Evolutionary conservation across 805 yeast genomes (phyloP), one percentile per base, ranked within the genome.

Genomic region (Ogataea ramenticola): DNA sequence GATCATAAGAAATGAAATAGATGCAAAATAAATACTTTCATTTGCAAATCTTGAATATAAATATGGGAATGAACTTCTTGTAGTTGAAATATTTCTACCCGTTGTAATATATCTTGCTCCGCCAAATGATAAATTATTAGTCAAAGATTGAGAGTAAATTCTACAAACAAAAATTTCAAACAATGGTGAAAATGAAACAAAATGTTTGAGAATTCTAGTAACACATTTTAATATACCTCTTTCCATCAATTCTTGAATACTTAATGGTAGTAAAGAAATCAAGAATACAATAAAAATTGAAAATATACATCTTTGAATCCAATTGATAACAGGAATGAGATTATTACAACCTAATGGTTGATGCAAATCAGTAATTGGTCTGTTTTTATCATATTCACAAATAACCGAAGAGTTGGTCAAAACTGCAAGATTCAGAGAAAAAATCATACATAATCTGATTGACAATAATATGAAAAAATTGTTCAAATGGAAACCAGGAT

Each of bases 41-140:
- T 78, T 70, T 3, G 88, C 80, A 62, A 82, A 86, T 48, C 89
- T 71, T 10, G 87, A 67, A 54, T 80, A 86, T 39, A 86, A 67
- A 11, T 70, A 61, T n/a, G 78, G 64, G 55, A 84, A 82, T 30
- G 87, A 79, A 39, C 76, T 71, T 57, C 95, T 71, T 1, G 79
- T 70, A 3, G 90, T 86, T 2, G 95, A 88, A 59, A 86, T 80
- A 11, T 89, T 89, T 63, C 95, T 72, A 15, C 93, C 93, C 1
- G 93, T 86, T 2, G 90, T 81, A 55, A 85, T 82, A 64, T 86
- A 86, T 55, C 79, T 71, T 3, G 95, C 95, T 49, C 91, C 93
- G 42, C 95, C 93, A 47, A 82, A 70, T 12, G 84, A 66, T 50
- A 86, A 63, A 62, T 85, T 89, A 49, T 77, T 79, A 36, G 74